A percentile compares a stretch with the other conserved stretches of the same genome.
Conservation (phyloP, 2,329 filamentous ascomycete species). For the Penicillium frequentans region DNA sequence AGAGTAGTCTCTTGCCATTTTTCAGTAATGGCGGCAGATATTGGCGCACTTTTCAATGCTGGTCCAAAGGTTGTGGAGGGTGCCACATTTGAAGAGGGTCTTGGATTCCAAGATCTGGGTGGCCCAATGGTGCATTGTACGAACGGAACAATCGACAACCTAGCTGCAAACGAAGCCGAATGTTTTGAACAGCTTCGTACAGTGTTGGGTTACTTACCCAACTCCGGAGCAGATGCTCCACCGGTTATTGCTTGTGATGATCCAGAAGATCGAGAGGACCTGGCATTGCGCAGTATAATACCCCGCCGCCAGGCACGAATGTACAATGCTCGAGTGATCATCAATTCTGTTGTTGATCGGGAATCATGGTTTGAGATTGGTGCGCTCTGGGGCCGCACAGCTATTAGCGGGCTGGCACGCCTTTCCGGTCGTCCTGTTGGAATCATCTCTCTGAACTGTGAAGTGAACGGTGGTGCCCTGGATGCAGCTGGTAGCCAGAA, state of each 20-base stretch:
- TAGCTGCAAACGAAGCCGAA: conserved; percentile 60
- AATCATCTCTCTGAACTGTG: conserved; percentile 61
- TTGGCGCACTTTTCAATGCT: conserved; percentile 64
- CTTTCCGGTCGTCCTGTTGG: conserved; percentile 59
- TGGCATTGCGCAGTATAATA: conserved; percentile 56
- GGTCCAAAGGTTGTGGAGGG: conserved; percentile 63
- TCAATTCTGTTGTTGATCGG: conserved; percentile 57
- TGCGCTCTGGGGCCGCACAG: conserved; percentile 61
- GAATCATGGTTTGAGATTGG: conserved; percentile 66
- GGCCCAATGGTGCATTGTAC: conserved; percentile 63
- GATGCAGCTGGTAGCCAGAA: conserved; percentile 64
- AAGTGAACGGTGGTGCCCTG: conserved; percentile 61
- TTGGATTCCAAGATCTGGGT: conserved; percentile 60
- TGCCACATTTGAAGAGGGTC: conserved; percentile 64
- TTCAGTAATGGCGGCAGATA: conserved; percentile 64
- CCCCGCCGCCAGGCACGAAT: conserved; percentile 59
- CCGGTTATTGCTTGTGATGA: conserved; percentile 51
- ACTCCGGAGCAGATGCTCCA: conserved; percentile 56
- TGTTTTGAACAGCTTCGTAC: conserved; percentile 62
- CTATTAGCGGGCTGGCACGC: conserved; percentile 61
- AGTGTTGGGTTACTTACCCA: conserved; percentile 59
- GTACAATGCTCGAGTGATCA: conserved; percentile 61
- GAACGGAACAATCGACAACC: conserved; percentile 67
- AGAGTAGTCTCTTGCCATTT: conserved; percentile 64
- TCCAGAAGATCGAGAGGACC: conserved; percentile 50